A percentile compares a stretch with the other conserved stretches of the same genome.
Conservation (phyloP, 805 yeast genomes). For the Ogataea populi-albae region DNA sequence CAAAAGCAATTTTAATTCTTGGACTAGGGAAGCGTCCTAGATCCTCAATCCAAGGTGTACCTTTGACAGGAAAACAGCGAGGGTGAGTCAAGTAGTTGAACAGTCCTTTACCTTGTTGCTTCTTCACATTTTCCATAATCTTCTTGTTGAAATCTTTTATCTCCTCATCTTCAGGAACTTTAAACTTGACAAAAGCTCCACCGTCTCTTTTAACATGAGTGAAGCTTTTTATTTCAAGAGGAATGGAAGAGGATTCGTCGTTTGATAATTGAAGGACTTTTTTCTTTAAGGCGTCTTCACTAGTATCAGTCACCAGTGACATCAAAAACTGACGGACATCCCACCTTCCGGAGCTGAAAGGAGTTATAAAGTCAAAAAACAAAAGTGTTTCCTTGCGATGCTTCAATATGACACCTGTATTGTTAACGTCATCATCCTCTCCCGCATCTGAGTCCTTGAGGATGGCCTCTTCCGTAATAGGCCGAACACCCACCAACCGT, state of each 20-base stretch:
- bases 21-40: conserved; percentile 71
- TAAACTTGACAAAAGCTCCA: conserved; percentile 85
- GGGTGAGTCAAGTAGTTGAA: conserved; percentile 47
- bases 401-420: conserved; percentile 56
- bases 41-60: conserved; percentile 96
- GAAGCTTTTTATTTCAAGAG: conserved; percentile 51
- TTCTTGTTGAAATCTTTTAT: conserved; percentile 51
- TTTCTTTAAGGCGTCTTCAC: conserved; percentile 34
- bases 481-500: conserved; percentile 2
- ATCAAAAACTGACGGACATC: conserved; percentile 45
- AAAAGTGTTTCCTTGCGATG: conserved; percentile 48
- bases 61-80: conserved; percentile 71
- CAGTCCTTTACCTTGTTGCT: conserved; percentile 28
- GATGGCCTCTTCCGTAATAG: conserved; percentile 29
- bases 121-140: conserved; percentile 39
- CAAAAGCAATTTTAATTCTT: conserved; percentile 62
- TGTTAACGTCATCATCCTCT: conserved; percentile 51
- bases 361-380: conserved; percentile 56
- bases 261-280: conserved; percentile 36
- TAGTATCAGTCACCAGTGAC: conserved; percentile 36
- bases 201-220: conserved; percentile 81
- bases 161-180: conserved; percentile 50
- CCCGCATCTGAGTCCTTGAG: conserved; percentile 45
- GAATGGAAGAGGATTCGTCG: conserved; percentile 26
- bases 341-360: conserved; percentile 40